Base-by-base conservation (phyloP, 1,284 basidiomycete genomes). In the Trametes polyzona region DNA sequence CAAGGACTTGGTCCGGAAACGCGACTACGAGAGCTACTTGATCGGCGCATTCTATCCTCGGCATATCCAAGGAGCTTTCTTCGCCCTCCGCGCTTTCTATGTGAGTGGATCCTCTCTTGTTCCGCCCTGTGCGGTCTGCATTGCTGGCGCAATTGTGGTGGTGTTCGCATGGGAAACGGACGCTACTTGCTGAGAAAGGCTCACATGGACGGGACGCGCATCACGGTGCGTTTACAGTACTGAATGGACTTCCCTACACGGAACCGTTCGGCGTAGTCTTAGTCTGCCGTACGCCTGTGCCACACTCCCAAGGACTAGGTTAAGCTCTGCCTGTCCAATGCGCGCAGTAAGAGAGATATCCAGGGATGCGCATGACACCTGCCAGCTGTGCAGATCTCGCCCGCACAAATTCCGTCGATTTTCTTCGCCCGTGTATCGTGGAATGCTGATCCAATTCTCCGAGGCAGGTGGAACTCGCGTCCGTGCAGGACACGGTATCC, bases 61-160 rank as follows among this genome's bases (percentile, higher is more conserved):
- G 42, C 71, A 78, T 23, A 71, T 83, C 58, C 84, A 87, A 69
- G 81, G 78, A 65, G 88, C 85, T 63, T 96, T 88, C 72, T 86
- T 92, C 62, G 93, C 92, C 6, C 76, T 95, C 59, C 85, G 90
- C 65, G 94, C 95, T 2, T 94, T 96, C 70, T 92, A 93, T 68
- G 93, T 95, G 75, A 73, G 90, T 83, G 10, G 52, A 24, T 52
- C 21, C 16, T 24, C 36, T 53, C 49, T 16, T 32, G 4, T 27
- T 42, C 33, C 48, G n/a, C 32, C 56, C 50, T 27, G 12, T 46
- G 46, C 46, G 68, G 2, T 32, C 12, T 19, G 29, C 30, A 50
- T 51, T 42, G 55, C 57, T 60, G 33, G 37, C 47, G 37, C 14
- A 17, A 21, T 39, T 39, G 5, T n/a, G 16, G n/a, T n/a, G n/a